Evolutionary conservation across 352 stramenopile genomes (phyloP).

Genomic region (Bremia lactucae): DNA sequence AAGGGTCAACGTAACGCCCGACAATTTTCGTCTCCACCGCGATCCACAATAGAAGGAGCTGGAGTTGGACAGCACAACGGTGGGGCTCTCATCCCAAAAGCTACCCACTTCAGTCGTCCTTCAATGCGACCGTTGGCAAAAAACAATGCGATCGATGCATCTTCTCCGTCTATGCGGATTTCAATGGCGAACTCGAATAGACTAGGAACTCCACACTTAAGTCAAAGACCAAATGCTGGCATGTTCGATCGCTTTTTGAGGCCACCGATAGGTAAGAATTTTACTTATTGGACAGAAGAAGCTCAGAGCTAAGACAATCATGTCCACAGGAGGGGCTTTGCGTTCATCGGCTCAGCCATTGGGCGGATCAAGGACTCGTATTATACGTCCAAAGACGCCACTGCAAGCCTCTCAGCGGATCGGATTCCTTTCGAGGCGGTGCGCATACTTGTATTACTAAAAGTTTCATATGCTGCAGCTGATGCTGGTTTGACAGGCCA

Average conservation of each 20-base stretch:
- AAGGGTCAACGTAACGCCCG: constrained; percentile 37
- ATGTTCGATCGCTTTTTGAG: constrained; percentile 58
- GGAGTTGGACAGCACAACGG: constrained; percentile 24
- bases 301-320: not conserved
- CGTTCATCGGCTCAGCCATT: constrained; percentile 34
- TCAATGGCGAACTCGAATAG: constrained; percentile 21
- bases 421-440: constrained; percentile 57
- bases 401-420: constrained; percentile 47
- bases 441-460: not conserved
- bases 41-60: constrained; percentile 26
- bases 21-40: constrained; percentile 51
- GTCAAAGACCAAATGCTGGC: constrained; percentile 35
- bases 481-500: constrained; percentile 7
- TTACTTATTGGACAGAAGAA: not conserved
- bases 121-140: constrained; percentile 29
- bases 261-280: constrained; percentile 40
- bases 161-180: constrained; percentile 18
- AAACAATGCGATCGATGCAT: constrained; percentile 13
- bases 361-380: constrained; percentile 29
- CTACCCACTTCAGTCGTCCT: constrained; percentile 37
- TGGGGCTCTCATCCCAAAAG: constrained; percentile 19
- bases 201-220: constrained; percentile 34
- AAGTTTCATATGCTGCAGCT: not conserved
- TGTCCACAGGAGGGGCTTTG: constrained; percentile 9
- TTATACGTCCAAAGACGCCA: constrained; percentile 64